Percentiles rank a stretch among this genome's conserved stretches.
These are phyloP conservation scores for Melampsora americana DNA, from an alignment of 1,284 basidiomycete species.

Conservation along the genomic window DNA sequence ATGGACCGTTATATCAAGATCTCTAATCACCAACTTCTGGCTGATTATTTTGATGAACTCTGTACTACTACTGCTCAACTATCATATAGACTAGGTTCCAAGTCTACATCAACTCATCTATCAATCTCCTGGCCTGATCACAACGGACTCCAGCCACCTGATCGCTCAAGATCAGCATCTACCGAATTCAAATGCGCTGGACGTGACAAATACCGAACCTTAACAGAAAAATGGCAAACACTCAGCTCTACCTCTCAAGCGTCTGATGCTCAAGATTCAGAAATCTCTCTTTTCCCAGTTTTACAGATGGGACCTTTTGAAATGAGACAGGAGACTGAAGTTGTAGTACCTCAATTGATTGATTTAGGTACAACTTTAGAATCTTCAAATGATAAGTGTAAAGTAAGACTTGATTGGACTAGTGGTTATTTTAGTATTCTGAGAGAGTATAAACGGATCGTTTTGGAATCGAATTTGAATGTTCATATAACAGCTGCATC, in stretches of 20 bases:
- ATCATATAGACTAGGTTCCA: conserved; percentile 64
- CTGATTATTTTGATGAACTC: conserved; percentile 79
- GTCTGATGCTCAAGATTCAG: conserved; percentile 28
- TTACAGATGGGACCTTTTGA: conserved; percentile 55
- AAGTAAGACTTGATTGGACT: conserved; percentile 64
- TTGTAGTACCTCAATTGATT: conserved; percentile 60
- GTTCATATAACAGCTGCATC: conserved; percentile 78
- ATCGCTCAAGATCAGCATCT: conserved; percentile 9
- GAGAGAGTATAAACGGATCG: conserved; percentile 70
- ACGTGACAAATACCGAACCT: neutral
- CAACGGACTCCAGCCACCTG: conserved; percentile 1
- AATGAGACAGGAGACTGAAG: conserved; percentile 54
- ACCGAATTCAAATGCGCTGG: conserved; percentile 16
- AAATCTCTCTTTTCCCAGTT: conserved; percentile 53
- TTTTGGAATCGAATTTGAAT: conserved; percentile 63
- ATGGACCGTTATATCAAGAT: conserved; percentile 91
- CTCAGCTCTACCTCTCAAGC: neutral
- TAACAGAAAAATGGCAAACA: conserved; percentile 19
- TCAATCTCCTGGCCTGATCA: conserved; percentile 19
- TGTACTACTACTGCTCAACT: conserved; percentile 68
- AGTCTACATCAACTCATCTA: conserved; percentile 31
- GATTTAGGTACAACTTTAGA: conserved; percentile 53
- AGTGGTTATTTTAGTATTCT: conserved; percentile 93
- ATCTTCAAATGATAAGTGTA: conserved; percentile 45
- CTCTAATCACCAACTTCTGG: conserved; percentile 62